Evolutionary conservation across 2,329 filamentous ascomycete species (phyloP).

Genomic region (Coniochaeta sp.): DNA sequence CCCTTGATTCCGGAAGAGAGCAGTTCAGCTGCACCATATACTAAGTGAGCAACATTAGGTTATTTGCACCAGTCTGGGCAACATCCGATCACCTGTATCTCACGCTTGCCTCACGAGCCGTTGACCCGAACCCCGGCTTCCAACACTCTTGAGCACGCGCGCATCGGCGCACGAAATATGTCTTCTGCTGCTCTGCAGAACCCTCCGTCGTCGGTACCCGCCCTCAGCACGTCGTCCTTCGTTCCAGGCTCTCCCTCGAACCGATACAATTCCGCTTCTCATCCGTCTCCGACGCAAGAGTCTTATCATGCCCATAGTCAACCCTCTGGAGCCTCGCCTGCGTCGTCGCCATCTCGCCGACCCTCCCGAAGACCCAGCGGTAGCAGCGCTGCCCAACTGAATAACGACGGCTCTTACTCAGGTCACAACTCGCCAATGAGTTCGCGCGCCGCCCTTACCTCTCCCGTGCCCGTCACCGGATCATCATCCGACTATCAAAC

Average conservation of each 20-base stretch:
- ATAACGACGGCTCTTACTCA: constrained; percentile 5
- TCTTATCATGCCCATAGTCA: constrained; percentile 47
- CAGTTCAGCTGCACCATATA: neutral
- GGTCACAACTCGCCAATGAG: constrained; percentile 36
- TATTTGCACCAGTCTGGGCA: neutral
- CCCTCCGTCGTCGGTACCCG: constrained; percentile 39
- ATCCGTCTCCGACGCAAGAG: constrained; percentile 46
- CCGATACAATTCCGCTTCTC: constrained; percentile 43
- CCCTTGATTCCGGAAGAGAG: neutral
- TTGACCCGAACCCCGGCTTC: neutral
- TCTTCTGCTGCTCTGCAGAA: constrained; percentile 58
- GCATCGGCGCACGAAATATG: constrained; percentile 32
- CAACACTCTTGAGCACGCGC: neutral
- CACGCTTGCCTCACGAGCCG: neutral
- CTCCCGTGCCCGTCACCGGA: constrained; percentile 30
- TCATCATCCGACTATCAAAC: constrained; percentile 33
- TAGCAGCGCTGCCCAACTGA: constrained; percentile 26
- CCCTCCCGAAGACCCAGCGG: constrained; percentile 46
- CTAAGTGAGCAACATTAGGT: neutral
- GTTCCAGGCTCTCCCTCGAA: constrained; percentile 35
- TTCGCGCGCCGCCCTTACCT: constrained; percentile 37
- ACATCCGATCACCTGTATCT: constrained; percentile 3
- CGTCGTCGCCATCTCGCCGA: constrained; percentile 43
- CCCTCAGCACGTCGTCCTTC: constrained; percentile 37
- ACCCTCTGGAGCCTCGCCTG: constrained; percentile 33